Percentiles rank a stretch among this genome's conserved stretches.
These are phyloP conservation scores for Phytophthora sp. DNA, from an alignment of 352 stramenopile species.

Conservation along the genomic window DNA sequence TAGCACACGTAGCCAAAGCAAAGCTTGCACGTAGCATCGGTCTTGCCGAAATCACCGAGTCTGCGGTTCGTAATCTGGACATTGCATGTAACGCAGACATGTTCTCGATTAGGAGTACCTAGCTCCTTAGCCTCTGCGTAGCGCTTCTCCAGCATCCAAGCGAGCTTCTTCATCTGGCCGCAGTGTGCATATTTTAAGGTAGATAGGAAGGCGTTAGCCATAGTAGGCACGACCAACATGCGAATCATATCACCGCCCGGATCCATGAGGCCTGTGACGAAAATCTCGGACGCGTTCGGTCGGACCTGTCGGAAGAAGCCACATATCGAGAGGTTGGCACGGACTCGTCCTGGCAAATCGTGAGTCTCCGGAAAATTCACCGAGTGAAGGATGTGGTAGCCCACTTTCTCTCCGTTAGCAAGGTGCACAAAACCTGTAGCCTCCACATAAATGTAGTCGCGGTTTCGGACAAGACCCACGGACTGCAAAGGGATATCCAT, in stretches of 20 bases:
- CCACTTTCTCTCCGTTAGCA: slow-evolving; percentile 30
- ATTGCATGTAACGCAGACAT: slow-evolving; percentile 26
- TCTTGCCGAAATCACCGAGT: slow-evolving; percentile 27
- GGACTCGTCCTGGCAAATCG: slow-evolving; percentile 22
- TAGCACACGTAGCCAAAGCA: slow-evolving; percentile 33
- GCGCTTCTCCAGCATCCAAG: slow-evolving; percentile 30
- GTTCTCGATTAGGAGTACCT: slow-evolving; percentile 25
- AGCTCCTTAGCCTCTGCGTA: slow-evolving; percentile 19
- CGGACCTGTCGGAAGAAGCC: slow-evolving; percentile 33
- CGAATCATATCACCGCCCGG: slow-evolving; percentile 20
- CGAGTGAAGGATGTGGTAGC: slow-evolving; percentile 46
- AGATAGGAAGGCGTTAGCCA: slow-evolving; percentile 27
- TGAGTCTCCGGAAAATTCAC: slow-evolving; percentile 35
- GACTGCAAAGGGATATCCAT: slow-evolving; percentile 34
- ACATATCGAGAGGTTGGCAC: slow-evolving; percentile 35
- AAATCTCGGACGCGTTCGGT: slow-evolving; percentile 32
- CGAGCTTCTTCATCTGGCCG: slow-evolving; percentile 35
- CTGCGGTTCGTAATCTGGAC: slow-evolving; percentile 11
- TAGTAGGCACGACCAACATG: slow-evolving; percentile 24
- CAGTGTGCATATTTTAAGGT: slow-evolving; percentile 35
- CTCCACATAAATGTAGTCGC: slow-evolving; percentile 49
- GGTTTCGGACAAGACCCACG: slow-evolving; percentile 26
- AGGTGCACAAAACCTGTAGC: slow-evolving; percentile 29
- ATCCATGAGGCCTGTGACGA: slow-evolving; percentile 29
- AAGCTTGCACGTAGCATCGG: slow-evolving; percentile 25